Evolutionary conservation across 2,329 filamentous ascomycete species (phyloP), one percentile per base, ranked within the genome.

Genomic region (Alternaria angustiovoidea): DNA sequence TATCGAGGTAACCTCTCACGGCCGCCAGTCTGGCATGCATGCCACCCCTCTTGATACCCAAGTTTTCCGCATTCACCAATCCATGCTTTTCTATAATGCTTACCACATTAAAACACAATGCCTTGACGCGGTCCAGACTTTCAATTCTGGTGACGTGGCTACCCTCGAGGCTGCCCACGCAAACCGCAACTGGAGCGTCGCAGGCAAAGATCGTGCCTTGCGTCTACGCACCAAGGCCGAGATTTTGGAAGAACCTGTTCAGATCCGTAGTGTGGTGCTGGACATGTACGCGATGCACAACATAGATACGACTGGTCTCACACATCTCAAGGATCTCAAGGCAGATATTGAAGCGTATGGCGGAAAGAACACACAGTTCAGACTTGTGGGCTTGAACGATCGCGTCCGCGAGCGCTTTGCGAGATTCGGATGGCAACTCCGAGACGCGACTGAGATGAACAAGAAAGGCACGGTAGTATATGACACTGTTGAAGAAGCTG

Each of bases 51-150:
- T 80, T 2, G 86, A 88, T 65, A 81, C 83, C 1, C 85, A 84
- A 30, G 77, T 89, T 36, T 86, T 89, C 69, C 80, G 80, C 4
- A 87, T 88, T 73, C 82, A 81, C 36, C 84, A 87, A 57, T 83
- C 84, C 1, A 77, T 89, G 36, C 85, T 89, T 74, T 89, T 89
- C 78, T 84, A 83, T 62, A 89, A 89, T 68, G 86, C 87, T 2
- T 85, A 86, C 57, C 78, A 82, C 41, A 75, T 83, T 60, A 86
- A 85, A 48, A 79, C 74, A 2, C 74, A 78, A 7, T 81, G 85
- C 18, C 74, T 87, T 16, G 84, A 88, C 62, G 76, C 78, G 1
- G 71, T 87, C 38, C 82, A 85, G 62, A 84, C 81, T 0, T 78
- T 80, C 61, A 81, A 83, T 61, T 75, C 80, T 0, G 77, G 79